phyloP scores from a whole-genome alignment of 2,329 filamentous ascomycete species.

The Plenodomus tracheiphilus region DNA sequence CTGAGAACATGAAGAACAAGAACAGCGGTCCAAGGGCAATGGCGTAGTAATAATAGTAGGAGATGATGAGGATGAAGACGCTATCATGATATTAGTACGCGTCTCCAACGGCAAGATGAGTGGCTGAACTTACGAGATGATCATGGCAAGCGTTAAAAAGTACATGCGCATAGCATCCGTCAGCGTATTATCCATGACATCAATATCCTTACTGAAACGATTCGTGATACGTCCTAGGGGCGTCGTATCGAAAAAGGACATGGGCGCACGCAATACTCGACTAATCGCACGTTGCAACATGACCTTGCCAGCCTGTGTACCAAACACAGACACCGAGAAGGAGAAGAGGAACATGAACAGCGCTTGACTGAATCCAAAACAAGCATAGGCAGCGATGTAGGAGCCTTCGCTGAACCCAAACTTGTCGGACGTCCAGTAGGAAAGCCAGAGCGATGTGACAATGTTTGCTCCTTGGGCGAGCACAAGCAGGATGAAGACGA shows the following conservation, averaged over 20 bases:
- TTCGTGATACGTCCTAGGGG: constrained; percentile 94
- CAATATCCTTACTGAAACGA: constrained; percentile 91
- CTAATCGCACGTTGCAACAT: constrained; percentile 82
- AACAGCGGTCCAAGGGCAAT: constrained; percentile 71
- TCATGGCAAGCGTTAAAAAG: constrained; percentile 80
- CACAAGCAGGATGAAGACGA: constrained; percentile 66
- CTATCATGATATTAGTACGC: constrained; percentile 38
- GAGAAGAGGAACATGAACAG: constrained; percentile 73
- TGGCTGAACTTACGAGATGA: constrained; percentile 54
- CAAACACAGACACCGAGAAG: constrained; percentile 73
- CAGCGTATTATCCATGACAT: constrained; percentile 93
- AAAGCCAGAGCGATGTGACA: constrained; percentile 86
- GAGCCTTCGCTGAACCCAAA: constrained; percentile 67
- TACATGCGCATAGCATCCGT: constrained; percentile 93
- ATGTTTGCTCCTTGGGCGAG: constrained; percentile 84
- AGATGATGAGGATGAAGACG: constrained; percentile 87
- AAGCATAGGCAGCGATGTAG: constrained; percentile 66
- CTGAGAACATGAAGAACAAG: constrained; percentile 76
- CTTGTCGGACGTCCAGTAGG: constrained; percentile 86
- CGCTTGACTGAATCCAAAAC: constrained; percentile 27
- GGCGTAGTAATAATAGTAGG: constrained; percentile 90
- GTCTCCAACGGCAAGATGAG: neutral
- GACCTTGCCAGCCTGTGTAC: constrained; percentile 78
- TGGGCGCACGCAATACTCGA: constrained; percentile 69
- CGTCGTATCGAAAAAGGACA: constrained; percentile 97